Base-by-base conservation (phyloP, 805 yeast genomes). In the Wickerhamiella parazyma region DNA sequence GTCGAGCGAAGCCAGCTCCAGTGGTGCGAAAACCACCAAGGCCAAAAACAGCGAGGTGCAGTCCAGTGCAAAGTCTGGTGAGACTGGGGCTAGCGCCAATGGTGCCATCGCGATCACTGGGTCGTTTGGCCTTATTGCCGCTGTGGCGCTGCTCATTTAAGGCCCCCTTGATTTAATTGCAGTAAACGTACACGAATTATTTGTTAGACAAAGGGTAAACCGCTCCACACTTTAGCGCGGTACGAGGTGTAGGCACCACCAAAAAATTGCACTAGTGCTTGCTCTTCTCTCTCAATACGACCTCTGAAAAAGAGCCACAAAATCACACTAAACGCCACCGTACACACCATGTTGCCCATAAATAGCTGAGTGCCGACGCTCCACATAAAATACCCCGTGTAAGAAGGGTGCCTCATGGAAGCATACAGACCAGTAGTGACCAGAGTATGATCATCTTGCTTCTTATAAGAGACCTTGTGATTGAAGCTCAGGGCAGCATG, bases 311-410 rank as follows among this genome's bases (percentile, higher is more conserved):
- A 91, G 26, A 59, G 54, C 72, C 77, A 76, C 17, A 91, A 64
- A 3, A 76, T 71, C n/a, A 61, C 49, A 0, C 68, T 53, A 48
- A 86, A 91, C 0, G 69, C 64, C 1, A 67, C 39, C 2, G 73
- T 53, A 1, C 85, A 68, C 0, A 84, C 37, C 6, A 81, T 76
- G 61, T 86, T 91, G 36, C 75, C 61, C 45, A 89, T 60, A 47
- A 79, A 50, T 37, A 91, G 19, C 57, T 89, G 94, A 1, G 85
- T 69, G 0, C 96, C 96, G 3, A 87, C 51, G 11, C 93, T 89
- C 96, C 97, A 91, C 74, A 85, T 76, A 56, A 76, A 87, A 59
- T 81, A 91, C 0, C 96, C 98, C 33, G 76, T 71, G 61, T 91
- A 91, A 38, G 93, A 78, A 6, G 98, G 98, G 59, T 91, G 98